phyloP scores from a whole-genome alignment of 768 basidiomycete genomes.

The Podaxis sp. region DNA sequence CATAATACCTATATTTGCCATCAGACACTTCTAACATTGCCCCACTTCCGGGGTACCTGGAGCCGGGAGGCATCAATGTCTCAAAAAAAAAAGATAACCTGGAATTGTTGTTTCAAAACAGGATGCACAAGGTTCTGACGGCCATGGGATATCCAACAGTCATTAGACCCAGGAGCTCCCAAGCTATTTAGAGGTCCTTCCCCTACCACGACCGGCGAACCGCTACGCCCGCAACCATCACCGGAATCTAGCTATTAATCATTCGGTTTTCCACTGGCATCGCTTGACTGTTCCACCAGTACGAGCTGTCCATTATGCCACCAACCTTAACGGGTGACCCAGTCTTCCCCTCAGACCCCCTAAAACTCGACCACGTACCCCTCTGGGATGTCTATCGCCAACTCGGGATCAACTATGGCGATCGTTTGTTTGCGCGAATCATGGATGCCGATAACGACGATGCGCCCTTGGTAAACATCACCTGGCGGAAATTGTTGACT shows the following conservation, averaged over 20 bases:
- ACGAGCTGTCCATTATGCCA: background rate
- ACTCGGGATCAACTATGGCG: slow-evolving; percentile 11
- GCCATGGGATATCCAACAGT: no score
- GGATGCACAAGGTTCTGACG: background rate
- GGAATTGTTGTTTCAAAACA: background rate
- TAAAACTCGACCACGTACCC: slow-evolving; percentile 8
- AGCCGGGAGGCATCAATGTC: background rate
- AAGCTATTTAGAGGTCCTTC: no score
- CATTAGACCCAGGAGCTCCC: no score
- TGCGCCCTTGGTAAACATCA: slow-evolving; percentile 6
- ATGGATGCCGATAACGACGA: slow-evolving; percentile 15
- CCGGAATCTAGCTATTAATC: no score
- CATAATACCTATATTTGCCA: background rate
- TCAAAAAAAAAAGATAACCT: background rate
- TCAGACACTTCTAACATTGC: background rate
- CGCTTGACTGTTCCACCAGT: no score
- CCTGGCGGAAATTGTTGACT: slow-evolving; percentile 9
- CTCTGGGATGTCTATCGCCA: slow-evolving; percentile 12
- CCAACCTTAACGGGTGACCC: slow-evolving; percentile 4
- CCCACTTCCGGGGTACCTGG: background rate
- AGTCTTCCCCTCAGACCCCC: slow-evolving; percentile 12
- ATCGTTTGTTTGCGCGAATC: slow-evolving; percentile 8
- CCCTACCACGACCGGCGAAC: no score
- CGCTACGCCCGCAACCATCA: no score
- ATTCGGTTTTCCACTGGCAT: no score